Evolutionary conservation across 2,329 filamentous ascomycete genomes (phyloP).

Genomic region (Podosphaera fusca): DNA sequence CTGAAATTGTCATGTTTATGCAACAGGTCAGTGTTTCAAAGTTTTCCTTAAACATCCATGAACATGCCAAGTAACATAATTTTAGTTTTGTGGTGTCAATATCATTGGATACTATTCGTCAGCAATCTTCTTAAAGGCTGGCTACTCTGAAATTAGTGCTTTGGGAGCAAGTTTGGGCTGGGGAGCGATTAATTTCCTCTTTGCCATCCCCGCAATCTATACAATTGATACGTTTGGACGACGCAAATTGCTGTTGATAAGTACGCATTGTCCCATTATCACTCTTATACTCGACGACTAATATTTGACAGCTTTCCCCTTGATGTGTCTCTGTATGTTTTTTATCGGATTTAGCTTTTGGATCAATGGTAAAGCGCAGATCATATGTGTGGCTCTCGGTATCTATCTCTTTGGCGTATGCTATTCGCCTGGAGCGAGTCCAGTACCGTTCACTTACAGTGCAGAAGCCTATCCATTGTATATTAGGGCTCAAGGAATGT

Average conservation of each 20-base stretch:
- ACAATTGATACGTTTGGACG: constrained; percentile 44
- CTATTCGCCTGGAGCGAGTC: constrained; percentile 40
- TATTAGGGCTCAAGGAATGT: constrained; percentile 40
- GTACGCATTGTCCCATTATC: not conserved
- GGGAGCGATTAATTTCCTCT: constrained; percentile 37
- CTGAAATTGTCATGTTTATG: constrained; percentile 50
- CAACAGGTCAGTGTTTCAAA: constrained; percentile 10
- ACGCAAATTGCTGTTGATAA: constrained; percentile 25
- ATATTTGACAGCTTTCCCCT: constrained; percentile 38
- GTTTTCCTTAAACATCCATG: too few species aligned
- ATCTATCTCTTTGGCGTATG: constrained; percentile 41
- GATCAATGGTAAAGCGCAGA: constrained; percentile 21
- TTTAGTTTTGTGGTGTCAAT: constrained; percentile 20
- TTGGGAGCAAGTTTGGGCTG: constrained; percentile 40
- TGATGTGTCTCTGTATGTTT: constrained; percentile 41
- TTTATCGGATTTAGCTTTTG: constrained; percentile 34
- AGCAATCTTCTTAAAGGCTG: constrained; percentile 33
- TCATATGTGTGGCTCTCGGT: constrained; percentile 33
- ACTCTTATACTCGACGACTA: not conserved
- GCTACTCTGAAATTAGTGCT: constrained; percentile 29
- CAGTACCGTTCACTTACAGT: constrained; percentile 35
- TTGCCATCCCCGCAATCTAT: constrained; percentile 33
- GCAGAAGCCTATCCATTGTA: constrained; percentile 40
- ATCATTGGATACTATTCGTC: constrained; percentile 57
- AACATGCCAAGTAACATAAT: too few species aligned